Evolutionary conservation across 257 asterid species (phyloP), one percentile per base, ranked within the genome.

Genomic region (Przewalskia tangutica): DNA sequence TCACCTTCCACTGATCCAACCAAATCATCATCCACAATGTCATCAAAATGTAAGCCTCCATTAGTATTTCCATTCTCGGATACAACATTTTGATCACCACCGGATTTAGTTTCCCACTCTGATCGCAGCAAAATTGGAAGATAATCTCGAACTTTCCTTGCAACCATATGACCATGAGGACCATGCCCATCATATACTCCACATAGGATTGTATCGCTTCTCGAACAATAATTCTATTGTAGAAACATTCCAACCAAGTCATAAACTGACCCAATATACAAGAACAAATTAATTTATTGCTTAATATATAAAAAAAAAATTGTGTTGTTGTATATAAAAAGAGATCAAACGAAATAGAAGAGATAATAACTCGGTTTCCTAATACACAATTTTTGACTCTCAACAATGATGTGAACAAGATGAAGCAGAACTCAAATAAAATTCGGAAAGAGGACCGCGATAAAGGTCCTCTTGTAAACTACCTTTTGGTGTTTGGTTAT

Each of bases 171-270:
- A 55, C 98, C 99, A 79, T 90, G 91, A 71, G 99, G 99, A 50
- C 99, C 99, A 81, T 95, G 99, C 3, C 99, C 99, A 85, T 95
- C 99, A 66, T 90, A 95, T 76, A 95, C 98, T 84, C 98, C 99
- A 83, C 99, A 95, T 62, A 95, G 91, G 3, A 90, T 89, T 54
- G 83, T 77, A 53, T 89, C 90, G 53, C 86, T 85, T 84, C 93
- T 89, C 81, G 91, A 82, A 50, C 90, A 89, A 86, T 91, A 95
- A 87, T 92, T 90, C 99, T 95, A 82, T 83, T 79, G 88, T 82
- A 86, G 85, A 92, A 89, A 92, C 90, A 91, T 87, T 83, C 86
- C 91, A 91, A 90, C 86, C 90, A 90, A 90, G 88, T 89, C 97
- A 90, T 88, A 86, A 88, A 91, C 91, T 85, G 90, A 92, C 88